phyloP scores from a whole-genome alignment of 768 basidiomycete species.

The Trametes punicea region DNA sequence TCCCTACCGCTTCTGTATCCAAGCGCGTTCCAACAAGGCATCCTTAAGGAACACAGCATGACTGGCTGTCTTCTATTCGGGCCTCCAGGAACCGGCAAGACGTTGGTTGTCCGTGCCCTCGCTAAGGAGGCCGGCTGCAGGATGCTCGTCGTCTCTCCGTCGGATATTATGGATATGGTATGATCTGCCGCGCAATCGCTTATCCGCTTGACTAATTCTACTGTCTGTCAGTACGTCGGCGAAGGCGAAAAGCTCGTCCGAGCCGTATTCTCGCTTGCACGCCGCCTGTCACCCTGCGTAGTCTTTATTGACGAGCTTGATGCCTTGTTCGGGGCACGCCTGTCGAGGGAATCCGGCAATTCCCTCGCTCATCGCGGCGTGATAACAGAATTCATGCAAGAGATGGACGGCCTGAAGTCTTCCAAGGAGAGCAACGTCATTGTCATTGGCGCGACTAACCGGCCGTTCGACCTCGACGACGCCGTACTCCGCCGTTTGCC shows the following conservation, averaged over 20 bases:
- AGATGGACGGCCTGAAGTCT: constrained; percentile 91
- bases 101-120: constrained; percentile 82
- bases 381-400: constrained; percentile 92
- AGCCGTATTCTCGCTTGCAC: constrained; percentile 84
- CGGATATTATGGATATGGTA: constrained; percentile 97
- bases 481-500: constrained; percentile 88
- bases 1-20: constrained; percentile 87
- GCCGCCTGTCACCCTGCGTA: constrained; percentile 84
- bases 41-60: constrained; percentile 89
- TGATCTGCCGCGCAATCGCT: constrained; percentile 17
- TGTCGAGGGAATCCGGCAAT: constrained; percentile 74
- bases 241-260: constrained; percentile 89
- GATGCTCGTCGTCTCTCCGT: constrained; percentile 88
- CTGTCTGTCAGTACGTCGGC: constrained; percentile 63
- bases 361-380: constrained; percentile 83
- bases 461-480: constrained; percentile 88
- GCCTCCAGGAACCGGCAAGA: constrained; percentile 92
- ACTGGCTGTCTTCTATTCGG: constrained; percentile 90
- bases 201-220: constrained; percentile 3
- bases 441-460: constrained; percentile 91
- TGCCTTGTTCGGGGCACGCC: constrained; percentile 84
- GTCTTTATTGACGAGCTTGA: constrained; percentile 96
- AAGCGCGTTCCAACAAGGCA: constrained; percentile 81
- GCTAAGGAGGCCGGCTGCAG: constrained; percentile 92
- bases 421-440: constrained; percentile 79